Percentiles rank a stretch among this genome's conserved stretches.
phyloP scores from a whole-genome alignment of 225 moss, liverwort and hornwort genomes.

The Ulota crispa region DNA sequence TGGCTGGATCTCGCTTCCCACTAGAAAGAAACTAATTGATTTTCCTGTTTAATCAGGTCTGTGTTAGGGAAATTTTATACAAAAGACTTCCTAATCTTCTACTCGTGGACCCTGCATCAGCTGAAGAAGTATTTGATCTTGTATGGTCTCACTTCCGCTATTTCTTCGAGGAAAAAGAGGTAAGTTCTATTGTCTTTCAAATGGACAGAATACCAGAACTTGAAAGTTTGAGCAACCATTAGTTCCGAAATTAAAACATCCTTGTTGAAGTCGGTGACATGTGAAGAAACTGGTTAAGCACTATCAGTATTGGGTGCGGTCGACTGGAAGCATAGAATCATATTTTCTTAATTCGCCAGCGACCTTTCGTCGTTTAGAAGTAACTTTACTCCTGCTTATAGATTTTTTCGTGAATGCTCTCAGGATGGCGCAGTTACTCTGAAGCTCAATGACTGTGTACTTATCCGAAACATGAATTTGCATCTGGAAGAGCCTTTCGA shows the following conservation, averaged over 20 bases:
- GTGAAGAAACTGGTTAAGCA: background rate
- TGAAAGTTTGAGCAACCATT: background rate
- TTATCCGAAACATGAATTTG: constrained; percentile 66
- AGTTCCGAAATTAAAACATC: background rate
- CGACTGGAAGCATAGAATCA: background rate
- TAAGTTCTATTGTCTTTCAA: constrained; percentile 20
- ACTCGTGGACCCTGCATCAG: constrained; percentile 65
- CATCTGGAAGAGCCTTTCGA: constrained; percentile 78
- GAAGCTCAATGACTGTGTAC: constrained; percentile 72
- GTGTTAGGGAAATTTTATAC: constrained; percentile 71
- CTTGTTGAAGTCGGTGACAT: constrained; percentile 6
- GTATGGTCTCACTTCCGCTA: constrained; percentile 80
- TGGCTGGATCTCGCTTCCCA: background rate
- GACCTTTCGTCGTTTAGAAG: constrained; percentile 1
- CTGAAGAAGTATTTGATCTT: constrained; percentile 86
- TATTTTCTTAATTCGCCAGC: background rate
- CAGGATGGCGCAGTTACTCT: constrained; percentile 58
- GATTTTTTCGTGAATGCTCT: constrained; percentile 22
- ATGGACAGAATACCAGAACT: background rate
- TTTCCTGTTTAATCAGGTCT: constrained; percentile 47
- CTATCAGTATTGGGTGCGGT: background rate
- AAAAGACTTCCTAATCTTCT: constrained; percentile 70
- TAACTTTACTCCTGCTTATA: constrained; percentile 1
- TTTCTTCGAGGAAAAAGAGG: constrained; percentile 59
- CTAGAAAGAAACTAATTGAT: constrained; percentile 21